phyloP scores from a whole-genome alignment of 768 basidiomycete genomes.

The Collybiopsis luxurians region DNA sequence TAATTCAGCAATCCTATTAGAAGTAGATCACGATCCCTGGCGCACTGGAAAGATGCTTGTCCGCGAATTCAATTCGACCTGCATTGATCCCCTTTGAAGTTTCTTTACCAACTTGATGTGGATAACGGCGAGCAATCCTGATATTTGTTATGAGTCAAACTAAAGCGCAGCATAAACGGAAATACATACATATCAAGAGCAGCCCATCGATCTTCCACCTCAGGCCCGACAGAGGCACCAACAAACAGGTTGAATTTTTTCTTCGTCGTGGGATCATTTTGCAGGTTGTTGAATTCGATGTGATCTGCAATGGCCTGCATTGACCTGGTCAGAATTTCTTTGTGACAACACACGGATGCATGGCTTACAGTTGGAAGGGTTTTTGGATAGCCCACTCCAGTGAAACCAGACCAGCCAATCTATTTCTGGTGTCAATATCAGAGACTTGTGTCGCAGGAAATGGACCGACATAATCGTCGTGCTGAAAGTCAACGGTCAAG shows the following conservation, averaged over 20 bases:
- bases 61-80: slow-evolving; percentile 44
- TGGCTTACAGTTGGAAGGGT: slow-evolving; percentile 38
- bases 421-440: slow-evolving; percentile 13
- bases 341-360: no score
- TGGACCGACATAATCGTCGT: slow-evolving; percentile 44
- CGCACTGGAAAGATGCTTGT: slow-evolving; percentile 49
- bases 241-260: slow-evolving; percentile 48
- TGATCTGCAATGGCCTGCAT: slow-evolving; percentile 47
- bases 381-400: slow-evolving; percentile 50
- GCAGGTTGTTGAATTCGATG: slow-evolving; percentile 39
- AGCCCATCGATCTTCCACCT: slow-evolving; percentile 49
- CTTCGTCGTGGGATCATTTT: slow-evolving; percentile 39
- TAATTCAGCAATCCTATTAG: neutral
- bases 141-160: neutral
- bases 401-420: slow-evolving; percentile 53
- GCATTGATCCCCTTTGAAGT: slow-evolving; percentile 47
- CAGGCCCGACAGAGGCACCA: slow-evolving; percentile 45
- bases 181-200: slow-evolving; percentile 38
- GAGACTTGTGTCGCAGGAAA: neutral
- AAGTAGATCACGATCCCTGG: neutral
- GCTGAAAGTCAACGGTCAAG: slow-evolving; percentile 17
- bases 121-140: slow-evolving; percentile 42
- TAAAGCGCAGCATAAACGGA: neutral
- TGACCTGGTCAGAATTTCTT: no score
- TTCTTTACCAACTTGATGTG: slow-evolving; percentile 50